phyloP scores from a whole-genome alignment of 2,329 filamentous ascomycete species.

The Plectosphaerella plurivora region DNA sequence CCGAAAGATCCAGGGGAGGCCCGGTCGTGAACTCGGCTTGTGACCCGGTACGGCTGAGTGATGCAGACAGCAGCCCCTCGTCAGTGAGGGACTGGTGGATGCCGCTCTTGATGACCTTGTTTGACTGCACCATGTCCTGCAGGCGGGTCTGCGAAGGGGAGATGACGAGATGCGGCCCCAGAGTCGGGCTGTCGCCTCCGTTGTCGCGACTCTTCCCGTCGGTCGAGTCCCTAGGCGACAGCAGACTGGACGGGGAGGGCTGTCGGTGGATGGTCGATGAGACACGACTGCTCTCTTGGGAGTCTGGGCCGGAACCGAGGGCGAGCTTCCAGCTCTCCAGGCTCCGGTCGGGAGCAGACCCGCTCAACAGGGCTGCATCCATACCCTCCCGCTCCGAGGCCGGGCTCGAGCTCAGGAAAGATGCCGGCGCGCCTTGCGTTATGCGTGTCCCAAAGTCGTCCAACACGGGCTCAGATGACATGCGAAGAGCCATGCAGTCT shows the following conservation, averaged over 20 bases:
- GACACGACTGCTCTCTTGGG: conserved; percentile 31
- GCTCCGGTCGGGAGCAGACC: conserved; percentile 23
- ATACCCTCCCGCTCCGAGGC: conserved; percentile 25
- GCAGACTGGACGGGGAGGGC: conserved; percentile 46
- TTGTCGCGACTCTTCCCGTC: conserved; percentile 32
- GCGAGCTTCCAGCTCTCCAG: conserved; percentile 49
- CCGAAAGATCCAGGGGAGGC: conserved; percentile 13
- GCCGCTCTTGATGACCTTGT: conserved; percentile 52
- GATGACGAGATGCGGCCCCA: conserved; percentile 44
- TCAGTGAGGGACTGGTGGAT: conserved; percentile 52
- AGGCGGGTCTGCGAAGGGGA: conserved; percentile 51
- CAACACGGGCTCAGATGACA: conserved; percentile 15
- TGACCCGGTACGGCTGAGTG: conserved; percentile 45
- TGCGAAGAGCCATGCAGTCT: conserved; percentile 69
- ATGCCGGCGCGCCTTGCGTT: conserved; percentile 10
- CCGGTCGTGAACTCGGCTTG: conserved; percentile 29
- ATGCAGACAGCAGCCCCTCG: conserved; percentile 53
- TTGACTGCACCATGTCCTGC: conserved; percentile 57
- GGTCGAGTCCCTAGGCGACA: conserved; percentile 43
- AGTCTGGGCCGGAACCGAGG: conserved; percentile 44
- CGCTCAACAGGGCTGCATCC: conserved; percentile 35
- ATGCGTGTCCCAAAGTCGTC: conserved; percentile 9
- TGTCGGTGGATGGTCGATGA: conserved; percentile 33
- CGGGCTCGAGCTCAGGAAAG: conserved; percentile 19
- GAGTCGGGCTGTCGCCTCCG: conserved; percentile 56